These are phyloP conservation scores for Aspergillus taichungensis DNA, from an alignment of 495 filamentous ascomycete genomes.

Conservation along the genomic window DNA sequence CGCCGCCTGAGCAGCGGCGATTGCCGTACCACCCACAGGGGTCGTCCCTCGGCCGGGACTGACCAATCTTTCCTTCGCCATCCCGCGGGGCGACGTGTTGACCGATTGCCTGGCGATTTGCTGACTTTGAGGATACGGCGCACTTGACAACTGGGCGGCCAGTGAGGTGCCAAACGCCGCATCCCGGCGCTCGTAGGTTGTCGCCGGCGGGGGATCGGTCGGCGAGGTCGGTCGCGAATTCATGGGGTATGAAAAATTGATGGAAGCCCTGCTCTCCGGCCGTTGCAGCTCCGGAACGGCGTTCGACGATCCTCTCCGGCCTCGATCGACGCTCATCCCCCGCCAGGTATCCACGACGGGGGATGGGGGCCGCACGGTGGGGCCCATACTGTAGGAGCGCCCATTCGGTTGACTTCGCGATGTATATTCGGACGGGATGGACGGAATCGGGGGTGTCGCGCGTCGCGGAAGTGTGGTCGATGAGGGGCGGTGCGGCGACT, in stretches of 20 bases:
- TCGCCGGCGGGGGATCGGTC: conserved; percentile 11
- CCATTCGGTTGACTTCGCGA: conserved; percentile 22
- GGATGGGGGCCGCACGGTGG: conserved; percentile 39
- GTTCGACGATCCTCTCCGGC: conserved; percentile 18
- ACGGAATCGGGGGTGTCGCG: conserved; percentile 62
- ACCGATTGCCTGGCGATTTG: conserved; percentile 35
- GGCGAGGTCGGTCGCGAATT: conserved; percentile 41
- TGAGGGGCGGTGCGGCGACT: conserved; percentile 48
- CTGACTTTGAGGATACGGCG: conserved; percentile 24
- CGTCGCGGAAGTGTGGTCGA: conserved; percentile 28
- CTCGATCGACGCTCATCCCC: conserved; percentile 40
- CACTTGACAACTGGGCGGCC: conserved; percentile 11
- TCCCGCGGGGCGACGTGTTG: conserved; percentile 46
- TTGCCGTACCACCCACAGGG: conserved; percentile 25
- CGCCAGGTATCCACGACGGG: conserved; percentile 27
- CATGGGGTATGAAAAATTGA: conserved; percentile 84
- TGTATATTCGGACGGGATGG: conserved; percentile 48
- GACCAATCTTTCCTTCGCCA: conserved; percentile 24
- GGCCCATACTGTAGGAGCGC: conserved; percentile 48
- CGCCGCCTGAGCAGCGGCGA: conserved; percentile 27
- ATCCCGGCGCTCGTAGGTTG: conserved; percentile 7
- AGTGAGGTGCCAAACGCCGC: conserved; percentile 8
- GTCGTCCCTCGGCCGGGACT: conserved; percentile 31
- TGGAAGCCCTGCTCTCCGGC: conserved; percentile 54
- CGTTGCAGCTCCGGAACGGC: conserved; percentile 42